Base-by-base conservation (phyloP, 805 yeast species). In the Wickerhamomyces hampshirensis region DNA sequence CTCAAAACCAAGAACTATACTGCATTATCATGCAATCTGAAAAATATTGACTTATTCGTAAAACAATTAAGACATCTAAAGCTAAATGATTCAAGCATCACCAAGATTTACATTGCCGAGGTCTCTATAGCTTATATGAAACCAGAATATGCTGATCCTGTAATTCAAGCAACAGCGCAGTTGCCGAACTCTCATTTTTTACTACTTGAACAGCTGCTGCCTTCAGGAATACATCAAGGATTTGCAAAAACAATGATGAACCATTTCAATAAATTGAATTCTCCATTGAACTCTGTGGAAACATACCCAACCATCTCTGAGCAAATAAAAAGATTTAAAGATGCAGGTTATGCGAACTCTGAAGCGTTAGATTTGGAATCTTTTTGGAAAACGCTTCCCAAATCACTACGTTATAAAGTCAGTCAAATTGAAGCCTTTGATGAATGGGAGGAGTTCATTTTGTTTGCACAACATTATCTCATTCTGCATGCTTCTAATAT, bases 41-140 rank as follows among this genome's bases (percentile, higher is more conserved):
- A 80, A 35, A 60, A 76, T 46, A 45, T 54, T 2, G 46, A 47
- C 1, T 46, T 68, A 5, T 79, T 72, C 40, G 42, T 58, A 14
- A 39, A 35, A 19, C 46, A 48, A 19, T 24, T 51, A 24, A 37
- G 40, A 11, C 35, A 38, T 16, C 33, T 56, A 8, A 29, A 42
- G 8, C 42, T 53, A 28, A 51, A 34, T 16, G 50, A 41, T 19
- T 46, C 56, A 1, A 47, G 59, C n/a, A 48, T 65, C 2, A 59
- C 70, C 5, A 75, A 69, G 31, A 66, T 84, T 3, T 85, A 81
- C 51, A 68, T 86, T 27, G 91, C 94, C 1, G 95, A 84, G 55
- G 94, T 85, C 4, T 84, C 94, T 0, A 59, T 85, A 37, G 88
- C 91, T 0, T 85, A 84, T 55, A 84, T 85, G 93, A 63, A 68